Conservation (phyloP, 163 green algal genomes). For the Scenedesmus sp. region DNA sequence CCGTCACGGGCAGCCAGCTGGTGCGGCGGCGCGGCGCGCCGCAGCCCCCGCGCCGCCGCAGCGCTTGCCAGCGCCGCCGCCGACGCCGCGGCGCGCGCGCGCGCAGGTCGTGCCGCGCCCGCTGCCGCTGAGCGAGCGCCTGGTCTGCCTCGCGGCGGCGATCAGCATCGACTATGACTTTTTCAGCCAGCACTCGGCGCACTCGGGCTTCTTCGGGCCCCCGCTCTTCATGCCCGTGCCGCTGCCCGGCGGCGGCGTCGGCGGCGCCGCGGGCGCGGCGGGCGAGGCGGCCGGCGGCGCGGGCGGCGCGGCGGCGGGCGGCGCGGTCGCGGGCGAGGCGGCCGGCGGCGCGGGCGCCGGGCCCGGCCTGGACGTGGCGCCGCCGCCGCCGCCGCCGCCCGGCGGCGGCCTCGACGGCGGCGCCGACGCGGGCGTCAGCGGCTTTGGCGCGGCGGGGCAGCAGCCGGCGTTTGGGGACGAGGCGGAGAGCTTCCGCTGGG, state of each 20-base stretch:
- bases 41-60: neutral
- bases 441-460: conserved; percentile 13
- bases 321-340: neutral
- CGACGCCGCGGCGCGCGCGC: neutral
- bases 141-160: conserved; percentile 80
- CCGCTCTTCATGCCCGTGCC: conserved; percentile 57
- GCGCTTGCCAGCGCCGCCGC: neutral
- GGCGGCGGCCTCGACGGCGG: too few relatives aligned
- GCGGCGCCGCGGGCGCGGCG: neutral
- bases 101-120: conserved; percentile 69
- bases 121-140: conserved; percentile 76
- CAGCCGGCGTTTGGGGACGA: conserved; percentile 33
- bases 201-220: conserved; percentile 51
- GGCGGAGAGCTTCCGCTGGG: conserved; percentile 39
- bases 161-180: conserved; percentile 89
- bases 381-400: too few relatives aligned
- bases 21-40: conserved; percentile 35
- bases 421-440: too few relatives aligned
- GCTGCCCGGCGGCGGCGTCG: conserved; percentile 43
- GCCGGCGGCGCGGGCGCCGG: neutral
- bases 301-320: neutral
- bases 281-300: neutral
- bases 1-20: conserved; percentile 79
- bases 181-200: conserved; percentile 68
- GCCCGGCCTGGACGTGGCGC: too few relatives aligned